Evolutionary conservation across 257 asterid genomes (phyloP).

Genomic region (Rhazya stricta): DNA sequence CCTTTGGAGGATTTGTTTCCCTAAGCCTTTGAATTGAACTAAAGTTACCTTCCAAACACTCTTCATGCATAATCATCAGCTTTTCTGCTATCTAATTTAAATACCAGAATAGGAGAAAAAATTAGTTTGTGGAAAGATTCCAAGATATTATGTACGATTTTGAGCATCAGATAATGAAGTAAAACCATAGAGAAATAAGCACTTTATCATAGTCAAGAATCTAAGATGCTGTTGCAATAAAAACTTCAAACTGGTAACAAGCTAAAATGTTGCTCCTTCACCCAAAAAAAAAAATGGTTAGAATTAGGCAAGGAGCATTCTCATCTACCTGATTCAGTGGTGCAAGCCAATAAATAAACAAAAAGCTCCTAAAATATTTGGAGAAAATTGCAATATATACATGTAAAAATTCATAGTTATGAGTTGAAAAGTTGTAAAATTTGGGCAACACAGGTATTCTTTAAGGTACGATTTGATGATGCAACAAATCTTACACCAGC

Average conservation of each 20-base stretch:
- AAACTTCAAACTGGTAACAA: background rate
- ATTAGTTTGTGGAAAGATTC: background rate
- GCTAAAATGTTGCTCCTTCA: background rate
- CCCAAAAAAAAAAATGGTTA: background rate
- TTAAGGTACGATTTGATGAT: background rate
- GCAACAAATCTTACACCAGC: background rate
- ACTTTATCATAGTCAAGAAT: background rate
- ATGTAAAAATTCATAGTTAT: background rate
- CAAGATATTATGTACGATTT: background rate
- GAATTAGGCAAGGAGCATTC: background rate
- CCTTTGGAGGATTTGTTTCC: slow-evolving; percentile 33
- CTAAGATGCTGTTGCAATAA: background rate
- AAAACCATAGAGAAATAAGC: background rate
- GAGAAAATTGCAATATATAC: background rate
- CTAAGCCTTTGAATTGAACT: slow-evolving; percentile 39
- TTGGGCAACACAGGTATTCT: background rate
- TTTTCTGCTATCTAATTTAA: slow-evolving; percentile 45
- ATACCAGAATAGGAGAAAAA: background rate
- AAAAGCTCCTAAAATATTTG: background rate
- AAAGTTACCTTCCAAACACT: slow-evolving; percentile 59
- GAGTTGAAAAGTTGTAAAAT: background rate
- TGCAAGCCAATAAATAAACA: background rate
- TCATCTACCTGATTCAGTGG: background rate
- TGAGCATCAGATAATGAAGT: background rate
- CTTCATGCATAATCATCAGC: slow-evolving; percentile 66